Percentiles rank a stretch among this genome's conserved stretches.
Evolutionary conservation across 164 flowering plant species (phyloP).

Genomic region (Tetrastigma voinierianum): DNA sequence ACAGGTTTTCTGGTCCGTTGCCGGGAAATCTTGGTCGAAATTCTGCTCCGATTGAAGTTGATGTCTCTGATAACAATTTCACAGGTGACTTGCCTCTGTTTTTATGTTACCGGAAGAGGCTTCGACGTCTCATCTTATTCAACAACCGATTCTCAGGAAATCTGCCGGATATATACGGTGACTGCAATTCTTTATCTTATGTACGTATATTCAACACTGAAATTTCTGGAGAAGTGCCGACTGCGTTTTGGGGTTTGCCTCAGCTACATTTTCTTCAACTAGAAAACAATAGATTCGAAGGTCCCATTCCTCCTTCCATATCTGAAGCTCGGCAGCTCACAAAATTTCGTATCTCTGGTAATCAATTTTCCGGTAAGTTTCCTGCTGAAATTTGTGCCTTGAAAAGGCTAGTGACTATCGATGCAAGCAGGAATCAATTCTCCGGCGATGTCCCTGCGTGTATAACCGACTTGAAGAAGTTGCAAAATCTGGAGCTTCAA

Average conservation of each 20-base stretch:
- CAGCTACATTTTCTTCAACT: conserved; percentile 34
- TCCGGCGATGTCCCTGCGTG: conserved; percentile 59
- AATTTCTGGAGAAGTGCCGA: conserved; percentile 48
- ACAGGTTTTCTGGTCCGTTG: conserved; percentile 55
- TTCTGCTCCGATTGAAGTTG: conserved; percentile 42
- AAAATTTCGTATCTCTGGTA: conserved; percentile 35
- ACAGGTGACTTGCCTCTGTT: conserved; percentile 53
- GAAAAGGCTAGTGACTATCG: conserved; percentile 18
- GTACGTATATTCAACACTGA: conserved; percentile 48
- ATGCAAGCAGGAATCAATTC: conserved; percentile 41
- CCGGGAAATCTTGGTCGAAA: conserved; percentile 53
- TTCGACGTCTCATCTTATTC: conserved; percentile 34
- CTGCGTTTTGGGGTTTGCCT: conserved; percentile 46
- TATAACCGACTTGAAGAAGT: conserved; percentile 32
- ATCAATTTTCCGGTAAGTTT: conserved; percentile 52
- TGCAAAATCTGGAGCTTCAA: conserved; percentile 46
- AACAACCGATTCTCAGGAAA: conserved; percentile 52
- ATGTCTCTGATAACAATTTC: conserved; percentile 61
- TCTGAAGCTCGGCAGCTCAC: conserved; percentile 28
- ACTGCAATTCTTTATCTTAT: conserved; percentile 45
- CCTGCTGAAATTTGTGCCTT: conserved; percentile 46
- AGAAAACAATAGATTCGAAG: conserved; percentile 45
- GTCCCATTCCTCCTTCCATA: conserved; percentile 41
- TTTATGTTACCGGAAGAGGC: conserved; percentile 48
- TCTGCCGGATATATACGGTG: conserved; percentile 44